A percentile compares a stretch with the other conserved stretches of the same genome.
Evolutionary conservation across 208 protist species (phyloP).

Genomic region (Wallacemonas sp.): DNA sequence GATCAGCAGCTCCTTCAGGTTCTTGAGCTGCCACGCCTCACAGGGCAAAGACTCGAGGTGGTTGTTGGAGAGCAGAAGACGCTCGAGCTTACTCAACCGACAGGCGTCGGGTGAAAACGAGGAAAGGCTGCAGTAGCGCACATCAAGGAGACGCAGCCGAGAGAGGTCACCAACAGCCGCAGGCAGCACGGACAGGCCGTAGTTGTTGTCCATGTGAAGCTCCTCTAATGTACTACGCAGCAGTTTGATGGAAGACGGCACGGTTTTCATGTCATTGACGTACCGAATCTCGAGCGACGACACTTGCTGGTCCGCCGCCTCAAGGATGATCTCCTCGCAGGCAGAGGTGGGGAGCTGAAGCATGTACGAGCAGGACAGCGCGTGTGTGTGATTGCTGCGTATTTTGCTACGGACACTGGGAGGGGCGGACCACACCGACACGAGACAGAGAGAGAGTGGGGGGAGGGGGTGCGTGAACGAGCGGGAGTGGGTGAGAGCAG

Average conservation of each 20-base stretch:
- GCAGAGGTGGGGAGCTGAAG: constrained; percentile 12
- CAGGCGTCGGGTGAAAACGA: constrained; percentile 42
- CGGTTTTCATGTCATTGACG: constrained; percentile 28
- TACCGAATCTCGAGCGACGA: constrained; percentile 55
- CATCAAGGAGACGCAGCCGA: constrained; percentile 62
- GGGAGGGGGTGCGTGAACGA: neutral
- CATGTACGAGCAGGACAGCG: neutral
- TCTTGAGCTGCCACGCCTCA: constrained; percentile 73
- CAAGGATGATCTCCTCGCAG: constrained; percentile 29
- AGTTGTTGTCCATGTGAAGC: constrained; percentile 85
- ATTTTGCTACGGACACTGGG: no score
- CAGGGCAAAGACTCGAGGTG: constrained; percentile 44
- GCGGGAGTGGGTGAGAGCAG: no score
- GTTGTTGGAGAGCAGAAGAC: constrained; percentile 72
- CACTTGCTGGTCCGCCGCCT: constrained; percentile 39
- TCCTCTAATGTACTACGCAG: constrained; percentile 67
- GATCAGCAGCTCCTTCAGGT: constrained; percentile 59
- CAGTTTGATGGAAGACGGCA: constrained; percentile 33
- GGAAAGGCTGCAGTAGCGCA: constrained; percentile 55
- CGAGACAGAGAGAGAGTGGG: neutral
- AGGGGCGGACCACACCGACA: neutral
- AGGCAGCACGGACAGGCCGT: constrained; percentile 47
- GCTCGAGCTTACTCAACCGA: constrained; percentile 58
- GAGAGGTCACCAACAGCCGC: constrained; percentile 55
- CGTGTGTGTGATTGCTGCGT: neutral